phyloP scores from a whole-genome alignment of 345 rosid species.

The Salix suchowensis region DNA sequence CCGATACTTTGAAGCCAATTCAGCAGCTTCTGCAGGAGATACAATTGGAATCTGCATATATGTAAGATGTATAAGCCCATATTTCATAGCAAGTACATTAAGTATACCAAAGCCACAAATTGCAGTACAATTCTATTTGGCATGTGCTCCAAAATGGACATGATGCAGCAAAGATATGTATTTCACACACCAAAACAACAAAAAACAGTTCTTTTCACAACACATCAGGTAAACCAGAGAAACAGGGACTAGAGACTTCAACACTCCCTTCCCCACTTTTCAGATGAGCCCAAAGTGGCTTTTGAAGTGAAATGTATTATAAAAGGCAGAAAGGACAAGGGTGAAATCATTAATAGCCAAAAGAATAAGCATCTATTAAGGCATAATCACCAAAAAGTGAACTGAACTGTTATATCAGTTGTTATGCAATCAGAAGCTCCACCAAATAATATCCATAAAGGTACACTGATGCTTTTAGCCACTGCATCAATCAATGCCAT shows the following conservation, averaged over 20 bases:
- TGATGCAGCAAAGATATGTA: neutral
- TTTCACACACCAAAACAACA: neutral
- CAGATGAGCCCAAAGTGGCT: neutral
- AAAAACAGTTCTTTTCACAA: neutral
- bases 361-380: neutral
- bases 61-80: conserved; percentile 2
- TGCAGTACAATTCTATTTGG: neutral
- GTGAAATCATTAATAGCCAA: neutral
- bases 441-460: conserved; percentile 85
- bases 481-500: conserved; percentile 91
- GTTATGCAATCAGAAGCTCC: conserved; percentile 62
- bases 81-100: neutral
- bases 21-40: conserved; percentile 67
- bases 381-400: conserved; percentile 25
- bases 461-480: conserved; percentile 60
- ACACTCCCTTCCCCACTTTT: neutral
- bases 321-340: neutral
- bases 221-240: neutral
- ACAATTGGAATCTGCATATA: conserved; percentile 84
- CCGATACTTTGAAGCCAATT: conserved; percentile 63
- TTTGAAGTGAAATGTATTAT: too few relatives aligned
- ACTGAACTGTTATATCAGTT: conserved; percentile 84
- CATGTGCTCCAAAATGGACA: neutral
- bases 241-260: neutral
- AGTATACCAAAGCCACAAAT: neutral